Evolutionary conservation across 768 basidiomycete genomes (phyloP), one percentile per base, ranked within the genome.

Genomic region (Russula ochroleuca): DNA sequence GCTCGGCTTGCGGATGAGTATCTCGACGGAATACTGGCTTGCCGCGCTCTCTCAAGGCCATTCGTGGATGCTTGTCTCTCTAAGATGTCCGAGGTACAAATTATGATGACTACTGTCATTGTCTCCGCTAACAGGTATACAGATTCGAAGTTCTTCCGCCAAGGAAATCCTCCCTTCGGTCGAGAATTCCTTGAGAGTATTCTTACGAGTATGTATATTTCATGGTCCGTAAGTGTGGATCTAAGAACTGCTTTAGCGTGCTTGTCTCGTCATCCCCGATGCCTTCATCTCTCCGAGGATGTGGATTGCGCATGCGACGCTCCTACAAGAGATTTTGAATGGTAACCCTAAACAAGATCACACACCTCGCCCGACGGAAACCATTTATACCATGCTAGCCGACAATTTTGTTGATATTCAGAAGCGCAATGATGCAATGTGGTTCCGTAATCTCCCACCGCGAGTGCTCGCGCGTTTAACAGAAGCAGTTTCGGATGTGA

Each of bases 1-100:
- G 83, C 81, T 31, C 81, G 86, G 55, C 75, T 94, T n/a, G 83
- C 81, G 7, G 88, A 93, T 68, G 90, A 92, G 72, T 93, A 92
- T 72, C 74, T 91, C 5, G 83, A 85, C 50, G 88, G 84, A 23
- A 82, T 93, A 72, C 73, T 86, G 15, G 74, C 75, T 17, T 85
- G 80, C 68, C 83, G 90, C n/a, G 83, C 88, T 0, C 76, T 93
- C 55, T 78, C 85, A 14, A 81, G 80, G 33, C 88, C 86, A 3
- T 83, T 93, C 64, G 79, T 83, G 0, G 88, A 91, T n/a, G 84
- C 86, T 5, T 91, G 85, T 65, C 70, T 92, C 37, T 72, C 72
- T 47, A 89, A 87, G 72, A 72, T 91, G 38, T 75, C 78, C 5
- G 91, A 93, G 81, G 91, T 85, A 58, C 10, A 25, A 25, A 19